phyloP scores from a whole-genome alignment of 441 rosid species.

The Viola pubescens region DNA sequence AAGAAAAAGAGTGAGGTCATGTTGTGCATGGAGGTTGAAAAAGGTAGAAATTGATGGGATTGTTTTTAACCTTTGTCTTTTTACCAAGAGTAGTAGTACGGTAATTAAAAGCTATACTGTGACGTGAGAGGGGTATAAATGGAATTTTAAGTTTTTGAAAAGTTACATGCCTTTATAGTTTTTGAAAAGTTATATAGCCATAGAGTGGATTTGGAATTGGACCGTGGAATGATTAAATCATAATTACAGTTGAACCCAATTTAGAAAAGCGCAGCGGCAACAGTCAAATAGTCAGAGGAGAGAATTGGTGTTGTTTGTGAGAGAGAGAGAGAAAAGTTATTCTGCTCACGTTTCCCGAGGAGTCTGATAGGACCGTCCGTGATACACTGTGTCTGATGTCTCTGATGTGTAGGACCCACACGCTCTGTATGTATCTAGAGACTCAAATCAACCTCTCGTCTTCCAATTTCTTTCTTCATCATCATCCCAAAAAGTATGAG shows the following conservation, averaged over 20 bases:
- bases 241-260: constrained; percentile 34
- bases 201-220: constrained; percentile 7
- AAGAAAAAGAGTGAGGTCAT: no score
- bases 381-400: constrained; percentile 54
- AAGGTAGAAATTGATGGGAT: background rate
- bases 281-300: background rate
- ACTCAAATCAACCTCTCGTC: constrained; percentile 21
- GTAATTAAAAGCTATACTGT: no score
- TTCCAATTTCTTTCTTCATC: constrained; percentile 1
- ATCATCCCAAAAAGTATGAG: background rate
- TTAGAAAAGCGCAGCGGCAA: constrained; percentile 20
- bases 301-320: background rate
- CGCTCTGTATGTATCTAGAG: constrained; percentile 9
- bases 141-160: background rate
- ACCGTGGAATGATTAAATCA: constrained; percentile 41
- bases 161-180: background rate
- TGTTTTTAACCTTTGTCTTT: background rate
- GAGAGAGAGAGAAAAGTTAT: constrained; percentile 10
- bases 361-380: constrained; percentile 70
- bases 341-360: constrained; percentile 40
- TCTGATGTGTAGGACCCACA: constrained; percentile 24
- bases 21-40: no score
- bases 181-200: constrained; percentile 23
- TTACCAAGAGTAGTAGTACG: no score
- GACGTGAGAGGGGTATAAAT: no score